phyloP scores from a whole-genome alignment of 164 flowering plant species.

The Liriodendron chinense region DNA sequence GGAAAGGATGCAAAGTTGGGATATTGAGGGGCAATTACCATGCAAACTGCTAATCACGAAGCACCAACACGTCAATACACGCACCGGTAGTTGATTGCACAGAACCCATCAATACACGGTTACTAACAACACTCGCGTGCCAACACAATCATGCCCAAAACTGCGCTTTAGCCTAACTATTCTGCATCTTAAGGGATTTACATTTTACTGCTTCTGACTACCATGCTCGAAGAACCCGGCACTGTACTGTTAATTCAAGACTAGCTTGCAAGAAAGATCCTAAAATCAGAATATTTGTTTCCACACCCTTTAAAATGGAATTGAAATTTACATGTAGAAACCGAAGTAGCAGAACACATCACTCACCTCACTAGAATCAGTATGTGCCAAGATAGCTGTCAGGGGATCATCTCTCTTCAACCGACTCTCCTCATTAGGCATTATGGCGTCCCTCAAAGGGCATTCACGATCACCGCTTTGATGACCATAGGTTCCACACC shows the following conservation, averaged over 20 bases:
- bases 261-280: background rate
- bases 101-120: too few species aligned
- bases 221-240: too few species aligned
- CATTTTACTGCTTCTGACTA: too few species aligned
- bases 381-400: constrained; percentile 80
- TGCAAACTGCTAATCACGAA: too few species aligned
- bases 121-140: too few species aligned
- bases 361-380: constrained; percentile 71
- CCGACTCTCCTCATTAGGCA: constrained; percentile 92
- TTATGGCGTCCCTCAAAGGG: constrained; percentile 81
- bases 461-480: constrained; percentile 99
- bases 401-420: constrained; percentile 94
- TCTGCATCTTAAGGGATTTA: background rate
- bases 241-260: background rate
- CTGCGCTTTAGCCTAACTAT: background rate
- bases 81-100: too few species aligned
- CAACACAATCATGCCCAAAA: too few species aligned
- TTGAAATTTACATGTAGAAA: background rate
- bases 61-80: too few species aligned
- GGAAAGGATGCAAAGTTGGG: too few species aligned
- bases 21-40: too few species aligned
- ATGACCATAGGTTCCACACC: constrained; percentile 95
- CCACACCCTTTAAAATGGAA: background rate
- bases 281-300: background rate
- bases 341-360: background rate